phyloP scores from a whole-genome alignment of 2,329 filamentous ascomycete species.

The Aspergillus nomiae region DNA sequence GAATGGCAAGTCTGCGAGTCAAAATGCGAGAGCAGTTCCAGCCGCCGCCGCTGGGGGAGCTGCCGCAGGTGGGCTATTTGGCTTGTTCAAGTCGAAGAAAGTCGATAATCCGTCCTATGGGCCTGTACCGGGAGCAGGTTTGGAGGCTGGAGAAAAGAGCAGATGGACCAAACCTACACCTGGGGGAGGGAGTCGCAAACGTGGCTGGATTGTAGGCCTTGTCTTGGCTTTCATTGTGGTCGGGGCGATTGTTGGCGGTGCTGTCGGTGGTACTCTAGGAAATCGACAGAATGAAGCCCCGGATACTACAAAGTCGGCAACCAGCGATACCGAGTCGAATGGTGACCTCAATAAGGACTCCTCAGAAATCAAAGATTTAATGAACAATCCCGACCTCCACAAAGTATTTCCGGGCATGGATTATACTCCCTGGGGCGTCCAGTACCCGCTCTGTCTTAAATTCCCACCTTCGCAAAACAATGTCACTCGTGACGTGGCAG shows the following conservation, averaged over 20 bases:
- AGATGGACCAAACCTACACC: slow-evolving; percentile 63
- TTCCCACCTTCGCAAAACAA: slow-evolving; percentile 90
- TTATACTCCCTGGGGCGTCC: slow-evolving; percentile 88
- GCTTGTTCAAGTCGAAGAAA: slow-evolving; percentile 44
- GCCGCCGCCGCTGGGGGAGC: slow-evolving; percentile 48
- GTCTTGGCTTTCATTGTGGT: slow-evolving; percentile 67
- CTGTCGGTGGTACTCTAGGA: slow-evolving; percentile 72
- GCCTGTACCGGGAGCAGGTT: slow-evolving; percentile 48
- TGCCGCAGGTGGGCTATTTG: slow-evolving; percentile 44
- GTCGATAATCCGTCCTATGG: slow-evolving; percentile 56
- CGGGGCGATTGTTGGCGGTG: slow-evolving; percentile 71
- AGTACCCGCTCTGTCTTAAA: slow-evolving; percentile 80
- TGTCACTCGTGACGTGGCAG: slow-evolving; percentile 84
- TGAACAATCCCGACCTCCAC: slow-evolving; percentile 81
- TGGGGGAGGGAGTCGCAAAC: slow-evolving; percentile 63
- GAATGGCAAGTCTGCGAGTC: slow-evolving; percentile 10
- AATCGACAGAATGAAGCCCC: slow-evolving; percentile 49
- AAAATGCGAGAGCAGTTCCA: slow-evolving; percentile 37
- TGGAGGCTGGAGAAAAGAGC: slow-evolving; percentile 59
- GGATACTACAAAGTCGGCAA: slow-evolving; percentile 53
- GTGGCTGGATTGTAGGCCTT: slow-evolving; percentile 69
- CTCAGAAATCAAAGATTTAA: slow-evolving; percentile 73
- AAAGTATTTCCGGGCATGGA: slow-evolving; percentile 95
- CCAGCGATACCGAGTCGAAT: slow-evolving; percentile 62
- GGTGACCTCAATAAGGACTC: slow-evolving; percentile 76